A percentile compares a stretch with the other conserved stretches of the same genome.
These are phyloP conservation scores for Sideroxylon spinosum DNA, from an alignment of 179 eudicot genomes.

Conservation along the genomic window DNA sequence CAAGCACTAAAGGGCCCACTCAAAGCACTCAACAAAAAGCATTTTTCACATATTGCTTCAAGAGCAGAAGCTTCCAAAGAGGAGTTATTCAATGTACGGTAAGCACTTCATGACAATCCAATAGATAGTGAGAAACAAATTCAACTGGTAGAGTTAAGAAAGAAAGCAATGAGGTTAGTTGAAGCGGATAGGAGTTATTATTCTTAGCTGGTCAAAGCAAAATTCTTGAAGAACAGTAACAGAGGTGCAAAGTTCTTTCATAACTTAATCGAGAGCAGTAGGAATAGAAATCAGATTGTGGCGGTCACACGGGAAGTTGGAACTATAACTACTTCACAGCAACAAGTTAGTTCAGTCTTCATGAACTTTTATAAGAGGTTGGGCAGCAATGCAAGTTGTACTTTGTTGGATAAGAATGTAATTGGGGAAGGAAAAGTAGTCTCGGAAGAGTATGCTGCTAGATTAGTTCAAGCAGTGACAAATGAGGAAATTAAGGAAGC, in stretches of 20 bases:
- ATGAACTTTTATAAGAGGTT: too few species aligned
- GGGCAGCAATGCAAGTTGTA: neutral
- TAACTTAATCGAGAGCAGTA: neutral
- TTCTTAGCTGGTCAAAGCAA: neutral
- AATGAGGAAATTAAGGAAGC: too few species aligned
- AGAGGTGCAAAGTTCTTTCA: neutral
- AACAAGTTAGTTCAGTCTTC: neutral
- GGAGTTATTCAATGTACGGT: neutral
- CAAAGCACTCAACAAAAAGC: too few species aligned
- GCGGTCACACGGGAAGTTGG: neutral
- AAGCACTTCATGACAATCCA: neutral
- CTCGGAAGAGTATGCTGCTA: too few species aligned
- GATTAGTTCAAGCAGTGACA: too few species aligned
- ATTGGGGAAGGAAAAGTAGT: too few species aligned
- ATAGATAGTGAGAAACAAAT: too few species aligned
- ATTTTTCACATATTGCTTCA: too few species aligned
- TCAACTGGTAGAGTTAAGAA: neutral
- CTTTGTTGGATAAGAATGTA: too few species aligned
- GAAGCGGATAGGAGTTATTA: neutral
- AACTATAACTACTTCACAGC: neutral
- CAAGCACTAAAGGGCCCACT: neutral
- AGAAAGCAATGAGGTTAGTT: neutral
- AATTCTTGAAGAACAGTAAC: neutral
- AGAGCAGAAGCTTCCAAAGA: too few species aligned
- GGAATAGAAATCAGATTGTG: neutral